Base-by-base conservation (phyloP, 169 alveolate species). In the Eimeria acervulina region DNA sequence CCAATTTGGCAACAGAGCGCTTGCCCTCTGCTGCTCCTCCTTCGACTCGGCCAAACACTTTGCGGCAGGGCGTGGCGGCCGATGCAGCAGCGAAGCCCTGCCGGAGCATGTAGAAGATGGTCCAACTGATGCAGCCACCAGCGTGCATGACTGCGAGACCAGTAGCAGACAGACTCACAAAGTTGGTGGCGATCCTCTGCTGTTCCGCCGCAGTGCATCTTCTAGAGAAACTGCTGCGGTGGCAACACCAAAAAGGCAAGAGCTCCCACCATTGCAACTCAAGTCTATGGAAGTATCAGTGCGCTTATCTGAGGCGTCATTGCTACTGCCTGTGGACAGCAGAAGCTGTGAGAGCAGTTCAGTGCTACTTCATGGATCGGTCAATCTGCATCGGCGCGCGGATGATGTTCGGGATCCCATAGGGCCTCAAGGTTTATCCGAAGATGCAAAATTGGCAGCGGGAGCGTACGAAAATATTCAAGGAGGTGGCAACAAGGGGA, bases 261-360 rank as follows among this genome's bases (percentile, higher is more conserved):
- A 36, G 36, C 33, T 36, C 44, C 59, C 83, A 19, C 93, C 93
- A 0, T 44, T 87, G 81, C 83, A 61, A 8, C 63, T 87, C 63
- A 87, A 40, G 21, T 52, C 93, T n/a, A 38, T 36, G 51, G 81
- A 87, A 33, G n/a, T 61, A 61, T 26, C 33, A 8, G 33, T 87
- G 12, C 31, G 51, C 21, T 36, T 87, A 12, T 59, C 93, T 87
- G 93, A 61, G 7, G 93, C 93, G 31, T 87, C 93, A 12, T 17
- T 61, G 47, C 83, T 87, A 6, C 63, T 87, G 83, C 93, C 93
- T 59, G 93, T 87, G 81, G 83, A 87, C 61, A 28, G 83, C 83
- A 19, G 17, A 21, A 26, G 10, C 81, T 59, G 61, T 52, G 70
- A 52, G 10, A 87, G 66, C 63, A 31, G 83, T 47, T 87, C 93